Base-by-base conservation (phyloP, 179 eudicot species). In the Vitellaria paradoxa region DNA sequence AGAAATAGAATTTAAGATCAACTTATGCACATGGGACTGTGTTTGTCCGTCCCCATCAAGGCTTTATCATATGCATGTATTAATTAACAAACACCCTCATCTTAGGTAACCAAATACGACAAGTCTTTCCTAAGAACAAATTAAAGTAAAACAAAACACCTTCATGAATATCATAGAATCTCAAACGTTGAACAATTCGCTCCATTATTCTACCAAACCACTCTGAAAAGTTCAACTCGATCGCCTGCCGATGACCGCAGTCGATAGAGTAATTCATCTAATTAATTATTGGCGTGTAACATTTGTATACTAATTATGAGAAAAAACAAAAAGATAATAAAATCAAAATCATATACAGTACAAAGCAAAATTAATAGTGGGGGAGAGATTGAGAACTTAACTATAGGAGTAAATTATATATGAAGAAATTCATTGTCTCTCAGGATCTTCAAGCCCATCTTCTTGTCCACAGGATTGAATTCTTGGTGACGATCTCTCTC, bases 401-500 rank as follows among this genome's bases (percentile, higher is more conserved):
- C 37, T 1, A 30, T 30, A 2, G 37, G 37, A 30, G 37, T 30
- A 30, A 30, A 30, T 30, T 30, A 30, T 30, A 30, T 30, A 2
- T 30, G 37, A 30, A 30, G 37, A 30, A 30, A 30, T 30, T 30
- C 37, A 69, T 56, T 85, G 86, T 53, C 84, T 85, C 78, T 84
- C 83, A 20, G 73, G 66, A 76, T 85, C 90, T 23, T 65, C 52
- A 2, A 56, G 37, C 13, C 24, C 77, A 3, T 64, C 68, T 9
- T 80, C 81, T 76, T 79, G 78, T 40, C 53, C 81, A 76, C 76
- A 66, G 50, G 65, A 67, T 42, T 83, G 84, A 64, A 75, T 47
- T 70, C 84, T 78, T 18, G 72, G 76, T 0, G 86, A 84, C 18
- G 87, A 85, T 72, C 81, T 78, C 8, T 88, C 91, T 71, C 84